Base-by-base conservation (phyloP, 1,139 yeast species). In the Pichia sp. region DNA sequence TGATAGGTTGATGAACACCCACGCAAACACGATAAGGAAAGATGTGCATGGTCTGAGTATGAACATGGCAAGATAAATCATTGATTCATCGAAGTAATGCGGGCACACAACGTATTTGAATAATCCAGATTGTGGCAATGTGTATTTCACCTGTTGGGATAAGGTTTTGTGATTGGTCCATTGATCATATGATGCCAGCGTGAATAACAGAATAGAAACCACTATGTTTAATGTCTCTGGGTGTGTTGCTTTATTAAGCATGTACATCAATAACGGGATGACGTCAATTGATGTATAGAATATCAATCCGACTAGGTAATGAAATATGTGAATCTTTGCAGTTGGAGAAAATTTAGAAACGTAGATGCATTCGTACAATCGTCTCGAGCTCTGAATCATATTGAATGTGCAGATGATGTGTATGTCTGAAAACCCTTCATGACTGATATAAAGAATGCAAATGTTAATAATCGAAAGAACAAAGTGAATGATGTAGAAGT, bases 81-180 rank as follows among this genome's bases (percentile, higher is more conserved):
- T 48, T 2, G 87, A 68, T 61, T 91, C 98, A 56, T 85, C 86
- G 17, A 84, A 69, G 58, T 90, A 91, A 63, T 91, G 97, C 0
- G 97, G 91, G 58, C 90, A 83, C 12, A 85, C 74, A 2, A 79
- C 72, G 14, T 60, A 58, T 35, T 64, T 64, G 62, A 88, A 84
- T 41, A 81, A 59, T 2, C 83, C 73, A 35, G 65, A 64, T 0
- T 61, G 60, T 0, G 97, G 97, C 31, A 78, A 60, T 0, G 82
- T 70, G 65, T 91, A 91, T 63, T 90, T 90, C 20, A 68, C 68
- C 36, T 89, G 69, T 4, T 65, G 56, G 0, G 94, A 75, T 48
- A 91, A 70, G 53, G 82, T 77, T 5, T 52, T 49, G 63, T 91
- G 97, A 57, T 79, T 77, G 20, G 55, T 55, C 53, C 60, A 71